Evolutionary conservation across 2,329 filamentous ascomycete species (phyloP), one percentile per base, ranked within the genome.

Genomic region (Pestalotiopsis sp.): DNA sequence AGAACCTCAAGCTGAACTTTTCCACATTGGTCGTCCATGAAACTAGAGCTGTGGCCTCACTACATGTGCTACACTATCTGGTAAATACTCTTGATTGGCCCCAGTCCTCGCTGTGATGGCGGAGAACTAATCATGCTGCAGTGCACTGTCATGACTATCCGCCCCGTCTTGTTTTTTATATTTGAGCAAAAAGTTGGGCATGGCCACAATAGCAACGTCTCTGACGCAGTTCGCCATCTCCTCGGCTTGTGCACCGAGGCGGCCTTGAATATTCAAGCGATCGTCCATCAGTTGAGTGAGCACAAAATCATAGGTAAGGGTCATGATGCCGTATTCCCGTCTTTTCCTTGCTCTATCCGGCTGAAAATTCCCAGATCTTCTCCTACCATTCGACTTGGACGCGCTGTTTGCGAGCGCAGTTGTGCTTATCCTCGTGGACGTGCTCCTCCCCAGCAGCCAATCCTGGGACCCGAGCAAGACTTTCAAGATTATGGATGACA

Each of bases 21-120:
- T 27, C 57, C 36, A 36, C 17, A 13, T 59, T 36, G 2, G 57
- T 17, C 5, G 11, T 12, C 12, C 23, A 27, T 11, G 57, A 59
- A 27, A 27, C 57, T 17, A 59, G 57, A 59, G 57, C 57, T 12
- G 27, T 27, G 12, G 57, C 57, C 27, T 59, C 57, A 59, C 17
- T 59, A 36, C 23, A 59, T n/a, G 27, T 59, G 23, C 57, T 59
- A 59, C 57, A 59, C 57, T 31, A 59, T 59, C 23, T 59, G 57
- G 57, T 59, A 59, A 27, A 17, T 17, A 3, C 27, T 27, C 27
- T 23, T 13, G 1, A 27, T 4, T 17, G 3, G 9, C 17, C 5
- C 23, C 7, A 14, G 57, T 27, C 12, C 57, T 36, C 25, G 17
- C 6, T 4, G 27, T 27, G 57, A 36, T 27, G 13, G 6, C 12